Evolutionary conservation across 2,329 filamentous ascomycete genomes (phyloP), one percentile per base, ranked within the genome.

Genomic region (Trichoderma arundinaceum): DNA sequence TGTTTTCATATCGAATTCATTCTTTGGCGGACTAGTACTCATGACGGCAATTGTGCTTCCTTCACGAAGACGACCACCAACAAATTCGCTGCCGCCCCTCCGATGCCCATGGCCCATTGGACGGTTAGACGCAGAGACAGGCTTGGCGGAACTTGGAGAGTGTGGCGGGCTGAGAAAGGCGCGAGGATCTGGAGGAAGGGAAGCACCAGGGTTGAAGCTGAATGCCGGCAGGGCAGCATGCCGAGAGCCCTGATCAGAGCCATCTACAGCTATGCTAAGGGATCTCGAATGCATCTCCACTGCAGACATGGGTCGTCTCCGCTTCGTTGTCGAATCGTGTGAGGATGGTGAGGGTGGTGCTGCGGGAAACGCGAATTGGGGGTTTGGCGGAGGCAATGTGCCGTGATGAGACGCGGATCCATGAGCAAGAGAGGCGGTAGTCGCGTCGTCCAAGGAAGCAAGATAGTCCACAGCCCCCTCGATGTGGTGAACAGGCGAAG

Each of bases 11-110:
- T 87, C 86, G 66, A 82, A 81, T 32, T 87, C 84, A 62, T 82
- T 81, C 69, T 89, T 92, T 10, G 88, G 90, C 33, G 90, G 89
- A 72, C 89, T 92, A 12, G 86, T 86, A 76, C 87, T 91, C 79
- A 91, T 82, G 7, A 87, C 79, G 9, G 85, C 84, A 57, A 88
- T 86, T 0, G 84, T 81, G 54, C 84, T 86, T 12, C 86, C 79
- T 77, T 83, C 77, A 71, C 87, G 81, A 70, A 84, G 78, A 71
- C 90, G 90, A 7, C 90, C 91, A 43, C 92, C 92, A 53, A 96
- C 91, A 72, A 96, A 93, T 75, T 97, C 93, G 75, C 93, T 97
- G 33, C 88, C 90, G 62, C 91, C 91, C 72, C 94, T 86, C 72
- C 89, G 85, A 76, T 97, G 94, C 35, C 90, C 88, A 74, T 93